These are phyloP conservation scores for Candida yuanshanica DNA, from an alignment of 805 yeast genomes.

Conservation along the genomic window DNA sequence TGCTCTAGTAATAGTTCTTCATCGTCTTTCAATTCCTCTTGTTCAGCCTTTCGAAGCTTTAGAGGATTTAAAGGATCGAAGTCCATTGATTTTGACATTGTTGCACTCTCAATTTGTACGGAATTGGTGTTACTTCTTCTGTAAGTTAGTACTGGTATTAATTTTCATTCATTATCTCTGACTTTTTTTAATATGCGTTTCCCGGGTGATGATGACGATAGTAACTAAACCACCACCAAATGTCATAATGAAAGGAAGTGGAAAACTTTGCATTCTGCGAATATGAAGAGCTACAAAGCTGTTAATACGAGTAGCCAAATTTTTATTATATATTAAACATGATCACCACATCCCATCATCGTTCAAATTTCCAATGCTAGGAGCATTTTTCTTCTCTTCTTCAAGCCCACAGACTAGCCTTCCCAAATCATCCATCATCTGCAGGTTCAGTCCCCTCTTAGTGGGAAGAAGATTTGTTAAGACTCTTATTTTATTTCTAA, in stretches of 20 bases:
- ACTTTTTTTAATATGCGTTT: too few species aligned
- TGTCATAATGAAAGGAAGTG: too few species aligned
- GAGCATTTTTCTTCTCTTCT: conserved; percentile 10
- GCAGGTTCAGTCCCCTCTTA: conserved; percentile 11
- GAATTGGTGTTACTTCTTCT: too few species aligned
- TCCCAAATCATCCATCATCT: conserved; percentile 11
- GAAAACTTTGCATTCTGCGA: too few species aligned
- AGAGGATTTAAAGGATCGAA: conserved; percentile 22
- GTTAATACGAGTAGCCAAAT: too few species aligned
- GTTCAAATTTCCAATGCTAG: conserved; percentile 16
- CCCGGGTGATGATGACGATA: not conserved
- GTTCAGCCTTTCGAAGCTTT: conserved; percentile 10
- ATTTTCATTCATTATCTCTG: too few species aligned
- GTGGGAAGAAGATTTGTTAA: conserved; percentile 32
- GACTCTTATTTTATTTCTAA: conserved; percentile 57
- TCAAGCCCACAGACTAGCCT: conserved; percentile 14
- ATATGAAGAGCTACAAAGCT: too few species aligned
- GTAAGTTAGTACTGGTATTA: too few species aligned
- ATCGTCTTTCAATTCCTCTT: conserved; percentile 3
- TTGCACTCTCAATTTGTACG: too few species aligned
- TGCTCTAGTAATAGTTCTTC: conserved; percentile 21
- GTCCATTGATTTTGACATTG: not conserved
- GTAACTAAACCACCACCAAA: too few species aligned
- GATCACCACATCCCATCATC: conserved; percentile 26
- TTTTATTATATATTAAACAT: too few species aligned